These are phyloP conservation scores for Pythium rhizo-oryzae DNA, from an alignment of 352 stramenopile species.

Conservation along the genomic window DNA sequence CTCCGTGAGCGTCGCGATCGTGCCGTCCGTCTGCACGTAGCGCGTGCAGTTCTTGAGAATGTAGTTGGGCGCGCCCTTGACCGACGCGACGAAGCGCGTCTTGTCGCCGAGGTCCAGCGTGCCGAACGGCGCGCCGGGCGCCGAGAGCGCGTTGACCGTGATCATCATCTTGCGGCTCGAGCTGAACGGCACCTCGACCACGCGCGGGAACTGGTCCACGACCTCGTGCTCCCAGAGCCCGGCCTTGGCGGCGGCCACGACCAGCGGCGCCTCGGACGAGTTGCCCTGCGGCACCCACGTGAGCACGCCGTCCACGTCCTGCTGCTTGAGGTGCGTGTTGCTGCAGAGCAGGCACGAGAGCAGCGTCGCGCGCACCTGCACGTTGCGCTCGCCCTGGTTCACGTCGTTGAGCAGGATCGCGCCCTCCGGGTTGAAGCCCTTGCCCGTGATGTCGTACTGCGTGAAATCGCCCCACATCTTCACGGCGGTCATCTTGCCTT, in stretches of 20 bases:
- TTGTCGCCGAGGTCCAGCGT: constrained; percentile 37
- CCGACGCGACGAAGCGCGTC: constrained; percentile 47
- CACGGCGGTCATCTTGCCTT: constrained; percentile 83
- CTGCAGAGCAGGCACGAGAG: constrained; percentile 69
- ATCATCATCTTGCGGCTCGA: constrained; percentile 96
- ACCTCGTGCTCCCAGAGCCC: constrained; percentile 61
- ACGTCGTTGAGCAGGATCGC: constrained; percentile 50
- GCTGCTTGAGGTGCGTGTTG: constrained; percentile 71
- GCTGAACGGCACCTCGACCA: constrained; percentile 93
- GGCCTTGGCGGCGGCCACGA: constrained; percentile 72
- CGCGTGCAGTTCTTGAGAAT: constrained; percentile 68
- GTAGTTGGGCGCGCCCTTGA: constrained; percentile 77
- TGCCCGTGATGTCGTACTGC: constrained; percentile 66
- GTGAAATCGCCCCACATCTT: constrained; percentile 78
- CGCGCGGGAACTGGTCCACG: constrained; percentile 56
- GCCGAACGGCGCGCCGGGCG: constrained; percentile 43
- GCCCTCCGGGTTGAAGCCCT: constrained; percentile 61
- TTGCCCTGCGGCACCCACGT: constrained; percentile 65
- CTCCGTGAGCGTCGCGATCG: constrained; percentile 41
- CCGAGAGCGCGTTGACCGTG: constrained; percentile 56
- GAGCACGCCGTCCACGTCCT: constrained; percentile 51
- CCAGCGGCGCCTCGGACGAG: constrained; percentile 70
- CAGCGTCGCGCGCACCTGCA: constrained; percentile 60
- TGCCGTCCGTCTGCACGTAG: constrained; percentile 53
- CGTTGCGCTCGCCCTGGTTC: constrained; percentile 45